Evolutionary conservation across 306 rosid species (phyloP).

Genomic region (Echinosophora koreensis): DNA sequence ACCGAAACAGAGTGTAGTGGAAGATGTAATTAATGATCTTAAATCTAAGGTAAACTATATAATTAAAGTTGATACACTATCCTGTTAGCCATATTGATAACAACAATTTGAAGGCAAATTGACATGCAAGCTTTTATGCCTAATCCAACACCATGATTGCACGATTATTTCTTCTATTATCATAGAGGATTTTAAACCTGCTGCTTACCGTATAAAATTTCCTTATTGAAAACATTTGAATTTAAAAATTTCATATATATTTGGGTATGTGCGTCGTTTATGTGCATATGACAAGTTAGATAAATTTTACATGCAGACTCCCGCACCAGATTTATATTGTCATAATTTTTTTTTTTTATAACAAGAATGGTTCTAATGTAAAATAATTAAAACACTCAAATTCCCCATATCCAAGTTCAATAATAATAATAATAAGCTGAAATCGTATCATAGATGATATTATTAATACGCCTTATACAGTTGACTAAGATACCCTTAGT

Average conservation of each 20-base stretch:
- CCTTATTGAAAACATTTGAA: neutral
- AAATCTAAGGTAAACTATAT: slow-evolving; percentile 65
- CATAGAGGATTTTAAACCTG: neutral
- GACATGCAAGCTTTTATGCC: neutral
- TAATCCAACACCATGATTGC: neutral
- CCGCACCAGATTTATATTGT: too few species aligned
- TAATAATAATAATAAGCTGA: too few species aligned
- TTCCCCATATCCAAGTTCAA: neutral
- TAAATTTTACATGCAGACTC: neutral
- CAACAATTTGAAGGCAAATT: neutral
- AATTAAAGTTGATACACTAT: neutral
- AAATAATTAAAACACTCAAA: neutral
- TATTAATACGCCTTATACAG: neutral
- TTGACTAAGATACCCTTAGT: neutral
- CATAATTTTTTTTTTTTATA: too few species aligned
- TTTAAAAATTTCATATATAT: neutral
- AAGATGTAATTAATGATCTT: slow-evolving; percentile 74
- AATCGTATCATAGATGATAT: neutral
- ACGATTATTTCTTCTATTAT: neutral
- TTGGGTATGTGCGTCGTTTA: neutral
- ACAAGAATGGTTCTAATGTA: too few species aligned
- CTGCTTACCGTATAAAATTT: neutral
- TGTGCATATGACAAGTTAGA: neutral
- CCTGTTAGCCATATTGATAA: neutral
- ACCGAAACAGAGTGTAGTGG: slow-evolving; percentile 80